Evolutionary conservation across 2,329 filamentous ascomycete species (phyloP).

Genomic region (Xylariaceae sp.): DNA sequence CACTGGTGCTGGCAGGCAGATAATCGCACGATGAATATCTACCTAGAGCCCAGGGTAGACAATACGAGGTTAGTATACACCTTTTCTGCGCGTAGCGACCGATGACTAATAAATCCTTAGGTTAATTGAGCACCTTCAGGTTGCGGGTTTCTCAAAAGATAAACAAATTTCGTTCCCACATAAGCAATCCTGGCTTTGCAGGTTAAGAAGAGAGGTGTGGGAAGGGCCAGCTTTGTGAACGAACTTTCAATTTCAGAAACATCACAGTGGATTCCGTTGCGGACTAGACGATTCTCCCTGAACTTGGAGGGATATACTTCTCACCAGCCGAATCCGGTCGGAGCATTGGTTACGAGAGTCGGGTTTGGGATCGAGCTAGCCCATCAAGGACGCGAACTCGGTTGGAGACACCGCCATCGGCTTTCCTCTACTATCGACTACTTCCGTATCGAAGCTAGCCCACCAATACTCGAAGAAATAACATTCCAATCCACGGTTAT

Average conservation of each 20-base stretch:
- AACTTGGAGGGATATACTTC: no score
- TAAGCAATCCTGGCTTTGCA: slow-evolving; percentile 86
- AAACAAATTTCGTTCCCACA: slow-evolving; percentile 83
- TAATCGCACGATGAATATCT: slow-evolving; percentile 73
- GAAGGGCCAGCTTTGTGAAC: slow-evolving; percentile 57
- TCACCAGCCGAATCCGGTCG: neutral
- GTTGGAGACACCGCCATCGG: slow-evolving; percentile 5
- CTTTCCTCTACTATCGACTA: neutral
- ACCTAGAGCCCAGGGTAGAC: slow-evolving; percentile 86
- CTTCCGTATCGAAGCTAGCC: neutral
- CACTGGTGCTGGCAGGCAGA: slow-evolving; percentile 80
- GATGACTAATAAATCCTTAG: slow-evolving; percentile 39
- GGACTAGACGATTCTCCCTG: neutral
- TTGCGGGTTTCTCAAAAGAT: slow-evolving; percentile 79
- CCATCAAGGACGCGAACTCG: neutral
- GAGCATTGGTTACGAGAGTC: neutral
- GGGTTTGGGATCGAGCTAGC: slow-evolving; percentile 4
- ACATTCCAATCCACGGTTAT: neutral
- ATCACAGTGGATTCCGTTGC: neutral
- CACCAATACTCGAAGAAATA: neutral
- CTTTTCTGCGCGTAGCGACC: no score
- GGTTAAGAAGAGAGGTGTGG: slow-evolving; percentile 75
- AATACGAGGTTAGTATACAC: slow-evolving; percentile 67
- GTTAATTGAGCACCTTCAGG: slow-evolving; percentile 65
- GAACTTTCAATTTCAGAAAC: neutral